These are phyloP conservation scores for Erodium chrysanthum DNA, from an alignment of 441 rosid genomes.

Conservation along the genomic window DNA sequence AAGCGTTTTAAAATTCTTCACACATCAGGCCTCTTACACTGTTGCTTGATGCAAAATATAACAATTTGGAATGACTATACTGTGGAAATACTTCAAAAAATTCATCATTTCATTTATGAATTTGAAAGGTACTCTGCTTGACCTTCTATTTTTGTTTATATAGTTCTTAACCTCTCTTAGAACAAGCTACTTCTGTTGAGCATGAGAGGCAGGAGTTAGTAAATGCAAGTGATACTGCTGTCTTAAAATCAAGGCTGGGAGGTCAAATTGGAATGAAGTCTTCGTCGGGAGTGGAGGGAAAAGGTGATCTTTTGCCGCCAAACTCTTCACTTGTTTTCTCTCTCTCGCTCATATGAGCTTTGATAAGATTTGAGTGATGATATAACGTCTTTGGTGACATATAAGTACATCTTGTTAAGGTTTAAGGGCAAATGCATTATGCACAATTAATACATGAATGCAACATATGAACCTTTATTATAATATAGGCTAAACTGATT, in stretches of 20 bases:
- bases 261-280: constrained; percentile 22
- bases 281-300: constrained; percentile 28
- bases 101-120: not conserved
- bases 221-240: constrained; percentile 24
- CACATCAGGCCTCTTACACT: not conserved
- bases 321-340: not conserved
- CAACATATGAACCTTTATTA: too few relatives aligned
- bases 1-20: not conserved
- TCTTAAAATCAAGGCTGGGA: constrained; percentile 21
- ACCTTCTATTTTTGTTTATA: constrained; percentile 1
- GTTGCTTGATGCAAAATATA: not conserved
- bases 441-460: too few relatives aligned
- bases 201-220: constrained; percentile 26
- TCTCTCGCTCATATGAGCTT: not conserved
- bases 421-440: too few relatives aligned
- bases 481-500: too few relatives aligned
- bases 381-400: not conserved
- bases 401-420: not conserved
- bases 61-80: constrained; percentile 1
- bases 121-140: not conserved
- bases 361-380: not conserved
- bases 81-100: not conserved
- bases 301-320: constrained; percentile 23
- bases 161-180: constrained; percentile 37
- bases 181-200: constrained; percentile 31